Evolutionary conservation across 345 rosid genomes (phyloP).

Genomic region (Eucalyptus erythrocorys): DNA sequence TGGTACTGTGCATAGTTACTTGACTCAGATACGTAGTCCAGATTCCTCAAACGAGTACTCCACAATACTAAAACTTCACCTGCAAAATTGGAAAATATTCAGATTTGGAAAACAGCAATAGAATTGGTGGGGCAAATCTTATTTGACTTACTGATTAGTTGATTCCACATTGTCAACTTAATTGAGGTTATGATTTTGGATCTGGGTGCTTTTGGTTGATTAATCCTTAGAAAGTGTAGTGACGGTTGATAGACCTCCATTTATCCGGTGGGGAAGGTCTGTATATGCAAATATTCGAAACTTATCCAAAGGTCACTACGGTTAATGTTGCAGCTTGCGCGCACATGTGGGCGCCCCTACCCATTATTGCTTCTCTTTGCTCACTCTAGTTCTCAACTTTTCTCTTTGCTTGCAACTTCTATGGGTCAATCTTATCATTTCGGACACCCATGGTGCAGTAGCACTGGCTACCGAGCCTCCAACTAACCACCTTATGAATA

Average conservation of each 20-base stretch:
- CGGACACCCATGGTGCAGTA: constrained; percentile 97
- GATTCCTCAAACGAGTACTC: background rate
- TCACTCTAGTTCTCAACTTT: background rate
- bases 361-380: background rate
- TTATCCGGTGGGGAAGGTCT: constrained; percentile 67
- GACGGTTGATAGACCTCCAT: background rate
- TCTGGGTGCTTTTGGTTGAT: background rate
- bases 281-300: constrained; percentile 92
- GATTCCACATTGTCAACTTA: background rate
- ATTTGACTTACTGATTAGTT: background rate
- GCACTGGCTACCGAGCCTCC: constrained; percentile 98
- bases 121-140: background rate
- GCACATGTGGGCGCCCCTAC: too few relatives aligned
- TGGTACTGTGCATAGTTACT: background rate
- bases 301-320: constrained; percentile 91
- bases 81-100: background rate
- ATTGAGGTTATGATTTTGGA: background rate
- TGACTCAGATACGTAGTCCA: background rate
- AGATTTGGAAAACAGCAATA: background rate
- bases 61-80: background rate
- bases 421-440: constrained; percentile 88
- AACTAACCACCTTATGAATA: constrained; percentile 83
- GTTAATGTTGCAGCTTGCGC: constrained; percentile 91
- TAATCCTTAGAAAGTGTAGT: background rate
- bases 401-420: too few relatives aligned